These are phyloP conservation scores for Trichoderma citrinoviride DNA, from an alignment of 2,329 filamentous ascomycete species.

Conservation along the genomic window DNA sequence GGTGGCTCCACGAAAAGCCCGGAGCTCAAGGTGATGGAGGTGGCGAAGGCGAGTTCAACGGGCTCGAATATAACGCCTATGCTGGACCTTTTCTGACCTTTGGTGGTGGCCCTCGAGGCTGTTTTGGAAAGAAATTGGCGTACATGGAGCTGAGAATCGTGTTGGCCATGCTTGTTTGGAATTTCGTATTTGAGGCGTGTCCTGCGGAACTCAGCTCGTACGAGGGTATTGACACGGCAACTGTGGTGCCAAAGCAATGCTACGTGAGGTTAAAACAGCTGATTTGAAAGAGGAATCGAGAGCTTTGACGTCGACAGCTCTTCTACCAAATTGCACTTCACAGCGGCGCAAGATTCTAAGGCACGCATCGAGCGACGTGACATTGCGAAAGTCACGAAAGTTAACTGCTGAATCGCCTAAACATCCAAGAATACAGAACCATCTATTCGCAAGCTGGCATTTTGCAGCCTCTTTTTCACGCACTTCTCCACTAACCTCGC, in stretches of 20 bases:
- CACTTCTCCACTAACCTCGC: neutral
- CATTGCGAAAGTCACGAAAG: neutral
- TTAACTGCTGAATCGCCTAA: neutral
- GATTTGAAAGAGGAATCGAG: neutral
- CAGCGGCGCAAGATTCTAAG: neutral
- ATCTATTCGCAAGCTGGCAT: neutral
- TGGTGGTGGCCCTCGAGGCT: neutral
- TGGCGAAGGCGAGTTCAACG: neutral
- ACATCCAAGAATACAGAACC: neutral
- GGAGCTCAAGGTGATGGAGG: neutral
- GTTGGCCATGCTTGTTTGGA: slow-evolving; percentile 1
- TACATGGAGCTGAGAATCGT: slow-evolving; percentile 2
- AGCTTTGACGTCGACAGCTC: neutral
- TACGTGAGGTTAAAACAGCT: neutral
- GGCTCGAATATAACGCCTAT: neutral
- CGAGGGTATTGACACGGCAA: neutral
- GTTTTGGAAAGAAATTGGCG: slow-evolving; percentile 2
- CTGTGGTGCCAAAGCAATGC: slow-evolving; percentile 6
- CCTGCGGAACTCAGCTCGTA: neutral
- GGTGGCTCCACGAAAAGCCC: neutral
- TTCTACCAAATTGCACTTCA: no score
- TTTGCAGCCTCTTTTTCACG: neutral
- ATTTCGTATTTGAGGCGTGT: neutral
- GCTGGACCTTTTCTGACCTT: neutral
- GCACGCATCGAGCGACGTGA: neutral